A percentile compares a stretch with the other conserved stretches of the same genome.
Evolutionary conservation across 768 basidiomycete species (phyloP).

Genomic region (Myochromella boudieri): DNA sequence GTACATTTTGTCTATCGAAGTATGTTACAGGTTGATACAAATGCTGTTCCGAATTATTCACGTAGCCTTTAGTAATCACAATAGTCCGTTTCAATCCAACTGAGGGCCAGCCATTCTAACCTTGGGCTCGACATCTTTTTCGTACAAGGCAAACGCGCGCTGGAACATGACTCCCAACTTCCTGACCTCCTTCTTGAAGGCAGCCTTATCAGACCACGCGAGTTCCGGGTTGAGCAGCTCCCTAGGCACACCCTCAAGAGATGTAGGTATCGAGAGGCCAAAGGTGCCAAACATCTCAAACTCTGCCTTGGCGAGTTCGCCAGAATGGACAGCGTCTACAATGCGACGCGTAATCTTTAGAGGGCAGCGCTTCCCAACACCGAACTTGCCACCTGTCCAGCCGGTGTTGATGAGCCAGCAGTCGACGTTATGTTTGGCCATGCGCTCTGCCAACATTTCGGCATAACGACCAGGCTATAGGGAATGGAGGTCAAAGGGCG

Average conservation of each 20-base stretch:
- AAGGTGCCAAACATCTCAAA: constrained; percentile 85
- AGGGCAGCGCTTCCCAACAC: constrained; percentile 90
- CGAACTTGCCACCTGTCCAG: constrained; percentile 94
- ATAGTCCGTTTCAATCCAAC: constrained; percentile 19
- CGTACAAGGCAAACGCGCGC: constrained; percentile 91
- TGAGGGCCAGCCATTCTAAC: constrained; percentile 83
- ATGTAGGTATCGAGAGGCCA: constrained; percentile 80
- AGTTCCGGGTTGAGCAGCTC: constrained; percentile 86
- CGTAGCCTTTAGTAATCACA: not conserved
- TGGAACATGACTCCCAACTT: constrained; percentile 94
- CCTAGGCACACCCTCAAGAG: constrained; percentile 81
- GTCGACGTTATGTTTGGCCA: constrained; percentile 84
- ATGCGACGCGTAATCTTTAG: constrained; percentile 95
- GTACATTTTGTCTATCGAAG: too few relatives aligned
- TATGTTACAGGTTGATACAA: constrained; percentile 11
- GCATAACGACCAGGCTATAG: constrained; percentile 89
- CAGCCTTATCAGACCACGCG: constrained; percentile 89
- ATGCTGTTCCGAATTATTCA: constrained; percentile 10
- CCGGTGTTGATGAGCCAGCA: constrained; percentile 99
- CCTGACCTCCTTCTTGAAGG: constrained; percentile 83
- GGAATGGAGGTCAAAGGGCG: not conserved
- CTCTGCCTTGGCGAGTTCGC: constrained; percentile 83
- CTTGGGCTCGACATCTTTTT: constrained; percentile 78
- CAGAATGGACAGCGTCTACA: constrained; percentile 95
- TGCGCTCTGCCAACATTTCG: constrained; percentile 93